Evolutionary conservation across 352 stramenopile genomes (phyloP), one percentile per base, ranked within the genome.

Genomic region (Globisporangium splendens): DNA sequence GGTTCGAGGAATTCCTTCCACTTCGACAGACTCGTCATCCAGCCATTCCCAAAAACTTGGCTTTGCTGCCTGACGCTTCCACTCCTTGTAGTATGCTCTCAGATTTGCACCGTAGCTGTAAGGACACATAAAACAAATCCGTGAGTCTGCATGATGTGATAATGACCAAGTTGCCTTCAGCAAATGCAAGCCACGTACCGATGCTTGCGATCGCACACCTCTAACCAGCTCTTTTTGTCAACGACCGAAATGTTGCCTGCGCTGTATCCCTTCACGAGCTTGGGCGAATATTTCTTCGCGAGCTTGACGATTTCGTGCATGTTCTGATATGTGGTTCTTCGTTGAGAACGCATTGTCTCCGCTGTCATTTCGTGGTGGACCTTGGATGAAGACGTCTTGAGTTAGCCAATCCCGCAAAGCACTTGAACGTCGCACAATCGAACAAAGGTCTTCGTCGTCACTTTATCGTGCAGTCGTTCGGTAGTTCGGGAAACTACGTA

Each of bases 31-130:
- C 51, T 92, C 81, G 54, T 95, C 85, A 50, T 92, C 83, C 12
- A 96, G 75, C 87, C 86, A 97, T 54, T 91, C 83, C 84, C 85
- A 96, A 60, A 96, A 97, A 54, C 79, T 91, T 2, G 80, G 78
- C 33, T 87, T 89, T 17, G 75, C 82, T 57, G 67, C 79, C 67
- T 78, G 89, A 50, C 79, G 78, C 68, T 98, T 97, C 94, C 94
- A 99, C 59, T 98, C 91, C 68, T 97, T 98, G 70, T 98, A 98
- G 69, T 99, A 99, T 46, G 95, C 81, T 55, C 96, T 76, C 54
- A 99, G 61, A 66, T 99, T 98, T 43, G 98, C 98, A n/a, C 93
- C 95, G 66, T 99, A 98, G 22, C 95, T 90, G 68, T 84, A 71
- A 1, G 24, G 59, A 33, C 22, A 53, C 46, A 24, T 14, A 44